These are phyloP conservation scores for Patellaria atrata DNA, from an alignment of 495 filamentous ascomycete species.

Conservation along the genomic window DNA sequence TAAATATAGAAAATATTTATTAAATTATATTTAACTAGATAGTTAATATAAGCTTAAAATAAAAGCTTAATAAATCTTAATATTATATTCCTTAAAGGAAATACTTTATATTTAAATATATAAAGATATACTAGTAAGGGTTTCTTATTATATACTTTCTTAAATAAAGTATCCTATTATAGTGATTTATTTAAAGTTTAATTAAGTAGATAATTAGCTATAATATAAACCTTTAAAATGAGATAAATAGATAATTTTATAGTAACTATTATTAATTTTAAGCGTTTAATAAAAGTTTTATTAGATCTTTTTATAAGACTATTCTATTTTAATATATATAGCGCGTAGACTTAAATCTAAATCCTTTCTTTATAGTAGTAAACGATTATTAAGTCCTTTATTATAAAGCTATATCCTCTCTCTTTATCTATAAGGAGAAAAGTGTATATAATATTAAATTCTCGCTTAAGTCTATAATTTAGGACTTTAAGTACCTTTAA, in stretches of 20 bases:
- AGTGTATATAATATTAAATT: constrained; percentile 2
- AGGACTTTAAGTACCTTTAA: constrained; percentile 1
- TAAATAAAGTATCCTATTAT: constrained; percentile 10
- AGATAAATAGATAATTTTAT: constrained; percentile 6
- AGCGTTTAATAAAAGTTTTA: constrained; percentile 1
- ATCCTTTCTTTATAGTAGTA: constrained; percentile 2
- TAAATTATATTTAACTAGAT: constrained; percentile 10
- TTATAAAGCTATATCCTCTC: constrained; percentile 3
- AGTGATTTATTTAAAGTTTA: constrained; percentile 6
- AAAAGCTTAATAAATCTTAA: constrained; percentile 5
- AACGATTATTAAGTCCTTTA: too few relatives aligned
- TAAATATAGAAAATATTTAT: constrained; percentile 12
- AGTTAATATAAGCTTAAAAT: constrained; percentile 4
- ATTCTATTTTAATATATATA: constrained; percentile 5
- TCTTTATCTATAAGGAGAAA: constrained; percentile 6
- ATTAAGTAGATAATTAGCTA: constrained; percentile 11
- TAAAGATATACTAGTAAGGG: constrained; percentile 4
- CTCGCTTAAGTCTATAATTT: constrained; percentile 1
- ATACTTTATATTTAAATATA: constrained; percentile 4
- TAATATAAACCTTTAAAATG: constrained; percentile 1
- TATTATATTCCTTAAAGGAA: not conserved
- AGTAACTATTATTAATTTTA: constrained; percentile 5
- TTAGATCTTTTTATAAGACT: not conserved
- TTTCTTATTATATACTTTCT: constrained; percentile 2
- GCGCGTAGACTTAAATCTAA: not conserved